Base-by-base conservation (phyloP, 2,329 filamentous ascomycete genomes). In the Drechslerella coelobrocha region DNA sequence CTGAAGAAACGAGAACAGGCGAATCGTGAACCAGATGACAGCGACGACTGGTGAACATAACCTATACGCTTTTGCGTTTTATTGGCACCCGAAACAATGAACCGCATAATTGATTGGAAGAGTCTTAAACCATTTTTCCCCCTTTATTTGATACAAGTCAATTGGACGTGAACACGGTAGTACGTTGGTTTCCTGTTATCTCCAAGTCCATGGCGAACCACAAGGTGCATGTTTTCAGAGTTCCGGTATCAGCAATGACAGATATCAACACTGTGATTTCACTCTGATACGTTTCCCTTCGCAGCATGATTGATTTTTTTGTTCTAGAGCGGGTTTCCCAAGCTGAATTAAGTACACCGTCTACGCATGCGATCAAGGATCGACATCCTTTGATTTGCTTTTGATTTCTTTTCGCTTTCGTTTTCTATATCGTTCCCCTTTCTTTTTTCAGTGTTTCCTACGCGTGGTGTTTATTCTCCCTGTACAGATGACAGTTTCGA, bases 1-100 rank as follows among this genome's bases (percentile, higher is more conserved):
- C 80, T 94, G 75, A 81, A 89, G 75, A 88, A 89, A 45, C 83
- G 90, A 75, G 89, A 92, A 81, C 87, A 85, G 73, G 89, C 88
- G 4, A 91, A 91, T 88, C 86, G 88, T 76, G 86, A 84, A 76
- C 86, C 85, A 78, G 82, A 85, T 62, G 84, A 88, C 17, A 87
- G 89, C 50, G 88, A 89, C 73, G 86, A 90, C 76, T 74, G 74
- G 53, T 54, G 60, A 56, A 50, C 37, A 52, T 57, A 60, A 54
- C 39, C 63, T 56, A 12, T 51, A 50, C 61, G 54, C 12, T 24
- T 34, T 45, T 52, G 34, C 52, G 52, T 62, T 59, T 51, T 17
- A 37, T 56, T 31, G 43, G 56, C 41, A 45, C 45, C 68, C 6
- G 34, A 48, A 61, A 52, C 52, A 21, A 52, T 53, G 51, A 41